These are phyloP conservation scores for Conidiobolus coronatus DNA, from an alignment of 371 early-diverging fungal species.

Conservation along the genomic window DNA sequence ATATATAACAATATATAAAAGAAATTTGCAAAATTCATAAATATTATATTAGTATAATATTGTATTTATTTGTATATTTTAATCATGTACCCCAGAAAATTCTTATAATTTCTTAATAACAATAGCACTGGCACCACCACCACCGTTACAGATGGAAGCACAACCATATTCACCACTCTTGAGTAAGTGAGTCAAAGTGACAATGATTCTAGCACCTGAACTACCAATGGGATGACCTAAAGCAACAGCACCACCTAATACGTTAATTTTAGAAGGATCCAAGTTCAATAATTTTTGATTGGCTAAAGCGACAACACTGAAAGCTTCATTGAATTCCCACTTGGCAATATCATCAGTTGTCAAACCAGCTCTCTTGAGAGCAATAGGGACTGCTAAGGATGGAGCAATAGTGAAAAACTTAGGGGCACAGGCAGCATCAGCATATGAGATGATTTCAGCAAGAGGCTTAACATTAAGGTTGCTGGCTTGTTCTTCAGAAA, in stretches of 20 bases:
- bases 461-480: slow-evolving; percentile 48
- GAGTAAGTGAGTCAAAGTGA: slow-evolving; percentile 60
- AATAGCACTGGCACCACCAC: slow-evolving; percentile 72
- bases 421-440: slow-evolving; percentile 59
- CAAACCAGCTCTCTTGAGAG: slow-evolving; percentile 51
- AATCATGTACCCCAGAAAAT: background rate
- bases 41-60: no score
- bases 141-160: slow-evolving; percentile 83
- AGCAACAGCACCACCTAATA: slow-evolving; percentile 78
- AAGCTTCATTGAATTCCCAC: slow-evolving; percentile 92
- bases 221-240: slow-evolving; percentile 87
- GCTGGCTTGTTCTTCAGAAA: slow-evolving; percentile 48
- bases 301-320: slow-evolving; percentile 70
- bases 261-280: slow-evolving; percentile 49
- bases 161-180: slow-evolving; percentile 56
- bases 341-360: slow-evolving; percentile 43
- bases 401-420: slow-evolving; percentile 84
- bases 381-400: slow-evolving; percentile 71
- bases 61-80: no score
- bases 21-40: no score
- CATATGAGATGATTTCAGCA: slow-evolving; percentile 39
- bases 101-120: slow-evolving; percentile 45
- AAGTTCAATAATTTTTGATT: slow-evolving; percentile 57
- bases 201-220: slow-evolving; percentile 73
- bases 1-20: no score